Evolutionary conservation across 2,329 filamentous ascomycete genomes (phyloP).

Genomic region (Neocatenulostroma microsporum): DNA sequence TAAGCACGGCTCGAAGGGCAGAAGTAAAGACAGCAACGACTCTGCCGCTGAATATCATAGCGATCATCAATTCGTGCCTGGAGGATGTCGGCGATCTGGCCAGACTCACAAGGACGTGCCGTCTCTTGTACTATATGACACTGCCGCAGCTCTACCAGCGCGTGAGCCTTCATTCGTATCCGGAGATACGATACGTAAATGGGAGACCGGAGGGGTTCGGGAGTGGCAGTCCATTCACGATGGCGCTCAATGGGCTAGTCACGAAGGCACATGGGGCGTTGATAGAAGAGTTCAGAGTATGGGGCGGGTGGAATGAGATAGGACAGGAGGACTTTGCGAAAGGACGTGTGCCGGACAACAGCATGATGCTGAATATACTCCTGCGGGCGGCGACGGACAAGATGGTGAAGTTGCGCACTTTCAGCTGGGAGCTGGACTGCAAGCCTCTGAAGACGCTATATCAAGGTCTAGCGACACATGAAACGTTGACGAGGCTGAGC

Average conservation of each 20-base stretch:
- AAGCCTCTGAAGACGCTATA: conserved; percentile 54
- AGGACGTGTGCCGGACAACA: conserved; percentile 55
- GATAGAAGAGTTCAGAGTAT: conserved; percentile 45
- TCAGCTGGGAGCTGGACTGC: conserved; percentile 55
- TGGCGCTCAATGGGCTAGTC: conserved; percentile 56
- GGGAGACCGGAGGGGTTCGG: conserved; percentile 54
- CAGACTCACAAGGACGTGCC: conserved; percentile 52
- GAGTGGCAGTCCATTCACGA: conserved; percentile 55
- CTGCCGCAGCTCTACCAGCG: conserved; percentile 53
- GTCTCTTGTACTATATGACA: conserved; percentile 57
- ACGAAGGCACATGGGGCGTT: conserved; percentile 46
- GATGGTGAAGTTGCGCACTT: conserved; percentile 49
- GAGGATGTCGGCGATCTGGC: conserved; percentile 53
- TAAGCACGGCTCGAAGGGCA: conserved; percentile 7
- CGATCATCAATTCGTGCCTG: conserved; percentile 50
- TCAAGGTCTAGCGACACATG: conserved; percentile 45
- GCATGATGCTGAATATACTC: conserved; percentile 56
- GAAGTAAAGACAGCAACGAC: conserved; percentile 9
- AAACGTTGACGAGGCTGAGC: conserved; percentile 46
- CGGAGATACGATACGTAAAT: conserved; percentile 50
- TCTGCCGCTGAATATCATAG: conserved; percentile 53
- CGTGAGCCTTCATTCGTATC: conserved; percentile 51
- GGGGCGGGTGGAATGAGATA: conserved; percentile 51
- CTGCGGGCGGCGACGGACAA: conserved; percentile 52
- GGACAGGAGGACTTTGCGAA: conserved; percentile 52